A percentile compares a stretch with the other conserved stretches of the same genome.
phyloP scores from a whole-genome alignment of 2,329 filamentous ascomycete species.

The Fusarium torulosum region DNA sequence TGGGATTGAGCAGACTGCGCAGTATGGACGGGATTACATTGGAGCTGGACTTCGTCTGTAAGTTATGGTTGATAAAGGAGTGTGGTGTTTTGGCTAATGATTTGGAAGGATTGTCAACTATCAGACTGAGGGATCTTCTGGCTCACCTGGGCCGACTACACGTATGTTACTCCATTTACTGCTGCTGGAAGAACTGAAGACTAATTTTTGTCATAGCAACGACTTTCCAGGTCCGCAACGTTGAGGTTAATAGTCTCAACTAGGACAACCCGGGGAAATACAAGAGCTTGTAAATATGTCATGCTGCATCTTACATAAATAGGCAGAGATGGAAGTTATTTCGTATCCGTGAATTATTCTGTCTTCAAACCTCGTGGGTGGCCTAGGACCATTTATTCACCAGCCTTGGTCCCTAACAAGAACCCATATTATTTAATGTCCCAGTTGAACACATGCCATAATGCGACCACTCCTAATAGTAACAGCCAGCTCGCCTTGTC shows the following conservation, averaged over 20 bases:
- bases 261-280: constrained; percentile 27
- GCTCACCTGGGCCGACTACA: constrained; percentile 27
- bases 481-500: no score
- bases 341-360: no score
- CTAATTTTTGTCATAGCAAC: constrained; percentile 11
- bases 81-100: neutral
- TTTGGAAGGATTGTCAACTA: constrained; percentile 29
- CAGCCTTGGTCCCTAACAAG: no score
- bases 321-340: neutral
- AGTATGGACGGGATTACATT: constrained; percentile 36
- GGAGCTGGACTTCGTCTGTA: constrained; percentile 32
- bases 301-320: neutral
- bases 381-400: no score
- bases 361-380: no score
- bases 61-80: neutral
- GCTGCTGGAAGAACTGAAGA: fast-evolving
- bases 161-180: neutral
- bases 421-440: no score
- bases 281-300: neutral
- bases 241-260: constrained; percentile 37
- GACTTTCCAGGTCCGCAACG: constrained; percentile 32
- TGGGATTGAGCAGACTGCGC: constrained; percentile 30
- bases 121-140: constrained; percentile 37
- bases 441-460: no score
- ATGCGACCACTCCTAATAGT: no score